These are phyloP conservation scores for Speleostelium caveatum DNA, from an alignment of 78 protist species.

Conservation along the genomic window DNA sequence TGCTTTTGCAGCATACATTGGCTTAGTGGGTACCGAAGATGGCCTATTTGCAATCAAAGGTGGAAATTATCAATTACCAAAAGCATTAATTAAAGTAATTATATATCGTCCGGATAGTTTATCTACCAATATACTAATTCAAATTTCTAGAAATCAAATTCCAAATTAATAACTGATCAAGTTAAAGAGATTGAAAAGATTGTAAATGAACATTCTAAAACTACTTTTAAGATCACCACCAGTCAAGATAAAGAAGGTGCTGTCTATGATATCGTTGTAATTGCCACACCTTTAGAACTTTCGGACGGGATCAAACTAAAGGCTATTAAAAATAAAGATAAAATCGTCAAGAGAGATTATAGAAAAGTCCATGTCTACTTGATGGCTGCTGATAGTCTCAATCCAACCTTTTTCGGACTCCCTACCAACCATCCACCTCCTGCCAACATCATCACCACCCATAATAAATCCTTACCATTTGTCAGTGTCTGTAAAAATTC, in stretches of 20 bases:
- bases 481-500: slow-evolving; percentile 45
- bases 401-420: slow-evolving; percentile 18
- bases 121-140: background rate
- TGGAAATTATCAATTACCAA: slow-evolving; percentile 60
- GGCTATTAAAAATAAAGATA: background rate
- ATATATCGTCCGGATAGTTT: background rate
- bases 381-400: slow-evolving; percentile 33
- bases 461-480: slow-evolving; percentile 49
- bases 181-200: slow-evolving; percentile 9
- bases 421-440: background rate
- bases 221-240: background rate
- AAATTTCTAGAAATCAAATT: slow-evolving; percentile 14
- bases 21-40: slow-evolving; percentile 54
- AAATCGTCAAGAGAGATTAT: slow-evolving; percentile 2
- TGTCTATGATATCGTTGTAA: slow-evolving; percentile 32
- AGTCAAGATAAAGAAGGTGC: background rate
- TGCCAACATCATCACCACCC: slow-evolving; percentile 22
- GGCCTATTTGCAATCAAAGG: slow-evolving; percentile 43
- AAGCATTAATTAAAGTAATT: slow-evolving; percentile 22
- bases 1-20: slow-evolving; percentile 67
- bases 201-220: background rate
- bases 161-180: background rate
- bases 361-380: slow-evolving; percentile 56
- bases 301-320: slow-evolving; percentile 9
- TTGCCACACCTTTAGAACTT: slow-evolving; percentile 64